Base-by-base conservation (phyloP, 2,329 filamentous ascomycete genomes). In the Ophiocordyceps camponoti-leonardi region DNA sequence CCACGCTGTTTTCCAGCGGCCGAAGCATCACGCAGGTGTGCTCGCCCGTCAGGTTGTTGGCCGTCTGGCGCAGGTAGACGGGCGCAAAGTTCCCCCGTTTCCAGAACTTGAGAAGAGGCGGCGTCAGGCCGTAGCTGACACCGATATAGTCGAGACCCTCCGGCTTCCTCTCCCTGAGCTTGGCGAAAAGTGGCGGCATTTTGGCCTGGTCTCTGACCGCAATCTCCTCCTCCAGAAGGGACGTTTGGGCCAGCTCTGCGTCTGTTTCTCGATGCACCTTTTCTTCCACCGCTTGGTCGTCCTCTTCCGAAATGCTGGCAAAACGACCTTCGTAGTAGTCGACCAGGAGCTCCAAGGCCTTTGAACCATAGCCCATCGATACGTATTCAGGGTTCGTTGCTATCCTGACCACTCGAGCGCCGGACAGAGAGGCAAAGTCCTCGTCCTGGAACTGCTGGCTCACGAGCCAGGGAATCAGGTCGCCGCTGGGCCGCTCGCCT, bases 381-480 rank as follows among this genome's bases (percentile, higher is more conserved):
- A 83, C 72, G 54, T 94, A 95, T 53, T 96, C 88, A 0, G 93
- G 92, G 59, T 95, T 94, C 1, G 92, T 95, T 19, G 93, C 92
- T 56, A 98, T 96, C 43, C 92, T 79, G 16, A 98, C 90, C 42
- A 98, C 69, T 49, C 92, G 79, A 31, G 90, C 92, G 46, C 92
- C 93, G 14, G 90, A 96, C 1, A 98, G 72, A 39, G 84, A 81
- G 13, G 90, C 92, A 59, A 98, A 98, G 52, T 95, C 87, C 52
- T 94, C 86, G 55, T 98, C 92, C 58, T 96, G 92, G 68, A 94
- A 98, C 60, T 98, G 92, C 60, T 96, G 88, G 60, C 86, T 94
- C 50, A 98, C 85, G 30, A 96, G 75, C 92, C 92, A 98, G 1
- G 92, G 92, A 47, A 98, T 98, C 45, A 98, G 67, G 61, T 98